These are phyloP conservation scores for Stachybotrys chartarum DNA, from an alignment of 2,329 filamentous ascomycete genomes.

Conservation along the genomic window DNA sequence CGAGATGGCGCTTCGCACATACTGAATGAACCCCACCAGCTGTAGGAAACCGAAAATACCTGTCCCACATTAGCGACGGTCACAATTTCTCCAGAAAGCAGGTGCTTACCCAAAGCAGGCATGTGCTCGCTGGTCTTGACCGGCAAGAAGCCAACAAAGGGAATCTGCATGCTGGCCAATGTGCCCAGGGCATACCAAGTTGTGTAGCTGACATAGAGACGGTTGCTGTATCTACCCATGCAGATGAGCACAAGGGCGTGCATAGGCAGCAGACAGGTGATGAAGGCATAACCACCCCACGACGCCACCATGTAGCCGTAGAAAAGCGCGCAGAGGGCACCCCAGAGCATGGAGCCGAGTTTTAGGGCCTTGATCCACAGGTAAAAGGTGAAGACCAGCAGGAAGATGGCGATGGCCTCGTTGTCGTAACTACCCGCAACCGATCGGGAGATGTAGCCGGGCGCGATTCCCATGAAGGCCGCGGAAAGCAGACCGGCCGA, in stretches of 20 bases:
- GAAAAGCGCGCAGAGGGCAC: conserved; percentile 85
- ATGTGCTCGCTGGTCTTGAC: conserved; percentile 98
- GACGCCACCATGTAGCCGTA: conserved; percentile 99
- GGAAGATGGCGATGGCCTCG: conserved; percentile 98
- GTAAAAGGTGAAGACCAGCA: conserved; percentile 97
- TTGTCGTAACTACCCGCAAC: conserved; percentile 99
- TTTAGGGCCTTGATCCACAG: conserved; percentile 99
- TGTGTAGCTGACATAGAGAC: conserved; percentile 92
- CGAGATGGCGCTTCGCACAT: conserved; percentile 78
- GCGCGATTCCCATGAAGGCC: conserved; percentile 93
- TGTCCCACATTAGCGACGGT: conserved; percentile 23
- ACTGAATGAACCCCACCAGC: conserved; percentile 86
- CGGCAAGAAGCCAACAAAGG: conserved; percentile 94
- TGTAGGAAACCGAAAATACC: conserved; percentile 95
- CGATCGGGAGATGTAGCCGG: conserved; percentile 95
- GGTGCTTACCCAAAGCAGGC: conserved; percentile 69
- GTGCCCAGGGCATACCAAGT: conserved; percentile 98
- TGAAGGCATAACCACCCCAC: conserved; percentile 99
- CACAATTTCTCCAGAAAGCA: not conserved
- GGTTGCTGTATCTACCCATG: conserved; percentile 93
- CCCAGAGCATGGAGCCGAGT: conserved; percentile 94
- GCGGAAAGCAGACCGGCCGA: conserved; percentile 93
- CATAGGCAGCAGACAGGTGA: conserved; percentile 91
- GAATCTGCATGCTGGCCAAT: conserved; percentile 97
- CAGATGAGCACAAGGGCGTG: conserved; percentile 90